phyloP scores from a whole-genome alignment of 1,139 yeast genomes.

The Diutina pseudorugosa region DNA sequence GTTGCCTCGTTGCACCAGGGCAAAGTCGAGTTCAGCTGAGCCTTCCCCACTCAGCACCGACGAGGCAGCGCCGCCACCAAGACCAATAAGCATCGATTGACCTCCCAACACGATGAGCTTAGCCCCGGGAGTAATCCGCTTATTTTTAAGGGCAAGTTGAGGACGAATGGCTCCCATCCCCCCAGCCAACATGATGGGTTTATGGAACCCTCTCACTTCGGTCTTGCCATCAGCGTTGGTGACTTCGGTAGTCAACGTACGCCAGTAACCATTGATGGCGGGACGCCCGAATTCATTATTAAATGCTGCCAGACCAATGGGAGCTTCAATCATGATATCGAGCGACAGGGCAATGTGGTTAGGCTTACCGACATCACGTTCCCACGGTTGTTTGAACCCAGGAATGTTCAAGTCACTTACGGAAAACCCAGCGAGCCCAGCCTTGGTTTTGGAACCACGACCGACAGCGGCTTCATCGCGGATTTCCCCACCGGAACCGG shows the following conservation, averaged over 20 bases:
- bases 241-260: constrained; percentile 83
- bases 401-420: constrained; percentile 90
- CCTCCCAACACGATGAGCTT: constrained; percentile 93
- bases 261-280: constrained; percentile 90
- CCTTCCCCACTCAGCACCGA: constrained; percentile 93
- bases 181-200: constrained; percentile 99
- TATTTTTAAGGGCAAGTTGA: constrained; percentile 77
- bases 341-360: constrained; percentile 84
- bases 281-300: constrained; percentile 99
- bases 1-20: constrained; percentile 98
- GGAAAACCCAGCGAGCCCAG: constrained; percentile 89
- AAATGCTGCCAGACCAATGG: constrained; percentile 95
- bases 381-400: constrained; percentile 88
- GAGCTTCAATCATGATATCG: constrained; percentile 96
- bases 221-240: constrained; percentile 45
- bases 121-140: constrained; percentile 85
- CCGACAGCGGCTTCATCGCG: constrained; percentile 99
- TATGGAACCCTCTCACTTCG: constrained; percentile 92
- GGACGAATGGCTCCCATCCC: constrained; percentile 97
- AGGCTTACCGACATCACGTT: constrained; percentile 75
- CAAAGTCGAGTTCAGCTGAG: constrained; percentile 90
- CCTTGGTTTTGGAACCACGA: constrained; percentile 93
- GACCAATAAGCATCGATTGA: constrained; percentile 96
- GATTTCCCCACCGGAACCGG: constrained; percentile 99
- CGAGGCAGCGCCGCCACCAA: constrained; percentile 99